Conservation (phyloP, 768 basidiomycete species). For the Exidia glandulosa region DNA sequence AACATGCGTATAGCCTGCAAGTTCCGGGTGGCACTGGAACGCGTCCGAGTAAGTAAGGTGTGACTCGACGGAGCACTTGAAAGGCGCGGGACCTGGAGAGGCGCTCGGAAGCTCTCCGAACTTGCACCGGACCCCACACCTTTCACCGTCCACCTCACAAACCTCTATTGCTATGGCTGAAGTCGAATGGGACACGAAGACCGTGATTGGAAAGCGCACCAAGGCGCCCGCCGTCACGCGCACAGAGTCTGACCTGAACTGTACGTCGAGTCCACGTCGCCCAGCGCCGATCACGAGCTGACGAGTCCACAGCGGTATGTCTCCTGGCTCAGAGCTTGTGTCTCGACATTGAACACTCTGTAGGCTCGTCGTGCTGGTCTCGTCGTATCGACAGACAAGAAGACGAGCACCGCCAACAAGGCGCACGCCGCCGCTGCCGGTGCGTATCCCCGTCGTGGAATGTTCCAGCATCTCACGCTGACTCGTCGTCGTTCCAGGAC, state of each 20-base stretch:
- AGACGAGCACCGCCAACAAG: conserved; percentile 63
- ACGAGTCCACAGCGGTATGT: conserved; percentile 32
- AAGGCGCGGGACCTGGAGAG: not conserved
- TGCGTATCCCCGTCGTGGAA: not conserved
- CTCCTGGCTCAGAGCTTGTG: too few relatives aligned
- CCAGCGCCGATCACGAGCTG: conserved; percentile 9
- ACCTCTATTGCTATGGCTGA: not conserved
- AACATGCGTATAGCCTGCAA: not conserved
- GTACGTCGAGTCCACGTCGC: conserved; percentile 18
- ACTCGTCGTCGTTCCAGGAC: conserved; percentile 43
- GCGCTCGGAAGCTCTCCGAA: not conserved
- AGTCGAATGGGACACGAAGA: conserved; percentile 58
- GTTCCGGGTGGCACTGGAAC: not conserved
- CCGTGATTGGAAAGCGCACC: conserved; percentile 61
- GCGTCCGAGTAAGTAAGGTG: not conserved
- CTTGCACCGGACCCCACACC: not conserved
- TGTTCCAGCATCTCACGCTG: not conserved
- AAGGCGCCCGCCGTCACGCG: conserved; percentile 53
- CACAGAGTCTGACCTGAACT: conserved; percentile 47
- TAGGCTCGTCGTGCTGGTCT: conserved; percentile 70
- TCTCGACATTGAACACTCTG: conserved; percentile 3
- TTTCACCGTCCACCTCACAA: not conserved
- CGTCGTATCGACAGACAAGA: conserved; percentile 78
- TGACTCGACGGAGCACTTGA: not conserved
- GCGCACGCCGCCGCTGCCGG: conserved; percentile 49